These are phyloP conservation scores for Aspergillus quadricinctus DNA, from an alignment of 2,329 filamentous ascomycete genomes.

Conservation along the genomic window DNA sequence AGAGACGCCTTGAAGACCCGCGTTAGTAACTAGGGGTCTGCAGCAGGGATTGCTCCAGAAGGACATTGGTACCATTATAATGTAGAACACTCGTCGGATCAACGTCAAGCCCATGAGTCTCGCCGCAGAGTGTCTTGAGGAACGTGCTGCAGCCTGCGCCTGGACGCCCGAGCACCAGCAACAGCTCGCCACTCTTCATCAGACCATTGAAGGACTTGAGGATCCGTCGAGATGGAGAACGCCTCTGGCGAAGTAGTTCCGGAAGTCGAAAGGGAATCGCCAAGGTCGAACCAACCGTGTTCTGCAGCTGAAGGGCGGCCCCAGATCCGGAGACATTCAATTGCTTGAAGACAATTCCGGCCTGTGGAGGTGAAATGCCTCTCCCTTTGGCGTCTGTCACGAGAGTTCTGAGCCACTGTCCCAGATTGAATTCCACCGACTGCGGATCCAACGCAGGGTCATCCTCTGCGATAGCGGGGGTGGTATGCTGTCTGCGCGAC, in stretches of 20 bases:
- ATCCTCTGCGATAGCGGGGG: neutral
- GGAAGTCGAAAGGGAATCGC: slow-evolving; percentile 14
- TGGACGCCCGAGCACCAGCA: slow-evolving; percentile 48
- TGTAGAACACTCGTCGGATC: slow-evolving; percentile 68
- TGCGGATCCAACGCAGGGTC: slow-evolving; percentile 4
- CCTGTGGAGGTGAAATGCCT: slow-evolving; percentile 3
- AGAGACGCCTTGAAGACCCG: slow-evolving; percentile 65
- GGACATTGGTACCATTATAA: slow-evolving; percentile 59
- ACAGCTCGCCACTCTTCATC: slow-evolving; percentile 48
- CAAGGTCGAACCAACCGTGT: slow-evolving; percentile 17
- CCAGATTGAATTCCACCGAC: slow-evolving; percentile 2
- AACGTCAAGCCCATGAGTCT: slow-evolving; percentile 71
- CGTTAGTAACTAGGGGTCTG: slow-evolving; percentile 46
- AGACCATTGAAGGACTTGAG: slow-evolving; percentile 57
- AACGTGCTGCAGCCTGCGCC: slow-evolving; percentile 66
- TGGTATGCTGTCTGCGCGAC: neutral
- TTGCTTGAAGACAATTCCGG: slow-evolving; percentile 20
- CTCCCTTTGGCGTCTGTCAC: neutral
- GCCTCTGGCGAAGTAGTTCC: slow-evolving; percentile 25
- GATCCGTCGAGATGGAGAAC: slow-evolving; percentile 56
- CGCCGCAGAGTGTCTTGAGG: slow-evolving; percentile 75
- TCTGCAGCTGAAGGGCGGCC: slow-evolving; percentile 22
- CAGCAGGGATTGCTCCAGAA: neutral
- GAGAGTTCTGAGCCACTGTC: slow-evolving; percentile 2
- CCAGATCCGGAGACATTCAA: slow-evolving; percentile 23